These are phyloP conservation scores for Somion occarium DNA, from an alignment of 1,284 basidiomycete species.

Conservation along the genomic window DNA sequence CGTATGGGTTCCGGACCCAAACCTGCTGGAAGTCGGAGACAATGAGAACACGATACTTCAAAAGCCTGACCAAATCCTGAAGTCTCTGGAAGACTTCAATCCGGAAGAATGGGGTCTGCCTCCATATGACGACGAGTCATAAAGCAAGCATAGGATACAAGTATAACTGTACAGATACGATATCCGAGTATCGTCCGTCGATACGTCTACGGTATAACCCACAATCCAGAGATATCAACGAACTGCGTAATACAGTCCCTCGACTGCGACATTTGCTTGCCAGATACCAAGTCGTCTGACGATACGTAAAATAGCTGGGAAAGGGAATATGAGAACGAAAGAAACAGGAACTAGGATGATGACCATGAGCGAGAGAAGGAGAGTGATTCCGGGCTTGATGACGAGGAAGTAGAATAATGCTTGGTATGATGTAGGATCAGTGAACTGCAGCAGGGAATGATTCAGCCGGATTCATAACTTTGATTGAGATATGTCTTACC, in stretches of 20 bases:
- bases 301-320: conserved; percentile 59
- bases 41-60: conserved; percentile 31
- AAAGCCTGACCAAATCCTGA: conserved; percentile 48
- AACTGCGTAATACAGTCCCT: conserved; percentile 51
- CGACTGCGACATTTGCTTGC: conserved; percentile 77
- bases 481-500: conserved; percentile 36
- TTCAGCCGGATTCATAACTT: conserved; percentile 1
- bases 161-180: conserved; percentile 2
- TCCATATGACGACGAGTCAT: conserved; percentile 38
- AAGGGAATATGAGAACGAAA: conserved; percentile 55
- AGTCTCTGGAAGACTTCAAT: conserved; percentile 60
- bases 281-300: conserved; percentile 64
- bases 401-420: conserved; percentile 81
- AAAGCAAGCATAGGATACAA: background rate
- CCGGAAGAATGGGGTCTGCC: conserved; percentile 78
- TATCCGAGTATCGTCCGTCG: background rate
- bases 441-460: conserved; percentile 44
- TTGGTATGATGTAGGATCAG: conserved; percentile 73
- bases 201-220: background rate
- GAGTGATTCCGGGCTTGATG: conserved; percentile 73
- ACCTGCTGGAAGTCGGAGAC: conserved; percentile 41
- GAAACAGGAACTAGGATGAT: conserved; percentile 53
- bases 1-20: conserved; percentile 68
- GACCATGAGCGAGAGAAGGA: conserved; percentile 55
- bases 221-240: background rate